A percentile compares a stretch with the other conserved stretches of the same genome.
phyloP scores from a whole-genome alignment of 306 rosid species.

The Luffa acutangula region DNA sequence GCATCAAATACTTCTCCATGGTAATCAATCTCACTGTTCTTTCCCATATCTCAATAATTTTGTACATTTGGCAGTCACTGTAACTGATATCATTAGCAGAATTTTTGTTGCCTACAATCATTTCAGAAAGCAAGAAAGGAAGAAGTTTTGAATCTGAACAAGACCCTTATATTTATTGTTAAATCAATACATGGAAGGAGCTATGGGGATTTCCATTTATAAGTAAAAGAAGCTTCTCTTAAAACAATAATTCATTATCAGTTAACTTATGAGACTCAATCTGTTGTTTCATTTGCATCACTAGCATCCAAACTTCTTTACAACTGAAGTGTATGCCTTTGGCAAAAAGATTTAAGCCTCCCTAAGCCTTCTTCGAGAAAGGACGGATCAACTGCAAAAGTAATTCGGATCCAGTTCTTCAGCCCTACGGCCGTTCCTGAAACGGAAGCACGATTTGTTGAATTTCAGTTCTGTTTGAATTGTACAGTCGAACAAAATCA shows the following conservation, averaged over 20 bases:
- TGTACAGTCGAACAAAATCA: not conserved
- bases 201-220: not conserved
- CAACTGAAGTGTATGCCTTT: conserved; percentile 18
- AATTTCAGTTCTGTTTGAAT: not conserved
- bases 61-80: not conserved
- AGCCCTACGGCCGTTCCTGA: conserved; percentile 47
- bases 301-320: not conserved
- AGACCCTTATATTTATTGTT: not conserved
- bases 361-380: conserved; percentile 36
- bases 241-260: not conserved
- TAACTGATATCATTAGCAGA: not conserved
- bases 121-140: not conserved
- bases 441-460: not conserved
- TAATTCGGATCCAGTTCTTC: conserved; percentile 36
- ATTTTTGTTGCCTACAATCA: not conserved
- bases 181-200: not conserved
- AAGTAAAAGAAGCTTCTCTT: not conserved
- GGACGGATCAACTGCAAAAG: conserved; percentile 43
- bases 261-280: not conserved
- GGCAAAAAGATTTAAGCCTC: conserved; percentile 34
- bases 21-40: not conserved
- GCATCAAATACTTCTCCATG: not conserved
- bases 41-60: not conserved
- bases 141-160: not conserved
- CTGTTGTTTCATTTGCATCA: not conserved